Evolutionary conservation across 2,329 filamentous ascomycete species (phyloP).

Genomic region (Talaromyces sp.): DNA sequence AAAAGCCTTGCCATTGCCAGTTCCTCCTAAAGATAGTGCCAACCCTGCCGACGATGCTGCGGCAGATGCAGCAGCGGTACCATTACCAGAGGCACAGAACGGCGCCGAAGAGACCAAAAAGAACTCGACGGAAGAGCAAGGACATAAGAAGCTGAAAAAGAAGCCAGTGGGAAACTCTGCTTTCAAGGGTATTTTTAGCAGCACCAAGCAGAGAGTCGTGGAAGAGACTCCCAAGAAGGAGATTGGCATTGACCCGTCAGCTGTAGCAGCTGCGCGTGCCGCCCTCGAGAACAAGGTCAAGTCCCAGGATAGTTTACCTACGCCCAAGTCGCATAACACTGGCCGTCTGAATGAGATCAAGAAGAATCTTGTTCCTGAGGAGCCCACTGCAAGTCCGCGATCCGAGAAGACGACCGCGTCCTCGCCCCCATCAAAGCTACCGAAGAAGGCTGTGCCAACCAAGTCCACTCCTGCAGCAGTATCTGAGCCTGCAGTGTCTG

Average conservation of each 20-base stretch:
- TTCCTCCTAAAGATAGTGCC: constrained; percentile 22
- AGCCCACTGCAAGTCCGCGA: constrained; percentile 7
- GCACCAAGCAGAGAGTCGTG: constrained; percentile 35
- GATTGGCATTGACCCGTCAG: constrained; percentile 32
- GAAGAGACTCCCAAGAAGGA: constrained; percentile 33
- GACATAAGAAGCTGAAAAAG: constrained; percentile 43
- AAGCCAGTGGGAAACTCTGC: constrained; percentile 37
- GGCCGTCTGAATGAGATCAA: constrained; percentile 29
- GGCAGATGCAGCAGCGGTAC: constrained; percentile 20
- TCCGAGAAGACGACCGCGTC: constrained; percentile 3
- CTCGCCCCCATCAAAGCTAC: constrained; percentile 12
- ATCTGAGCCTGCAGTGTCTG: constrained; percentile 28
- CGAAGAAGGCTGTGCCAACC: constrained; percentile 13
- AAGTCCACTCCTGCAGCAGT: constrained; percentile 24
- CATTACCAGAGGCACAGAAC: constrained; percentile 21
- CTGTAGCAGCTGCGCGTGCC: constrained; percentile 43
- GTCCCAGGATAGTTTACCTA: constrained; percentile 26
- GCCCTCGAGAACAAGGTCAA: constrained; percentile 40
- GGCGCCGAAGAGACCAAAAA: constrained; percentile 24
- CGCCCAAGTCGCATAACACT: constrained; percentile 21
- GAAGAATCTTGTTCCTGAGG: constrained; percentile 28
- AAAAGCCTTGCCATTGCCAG: constrained; percentile 7
- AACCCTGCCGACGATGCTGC: constrained; percentile 19
- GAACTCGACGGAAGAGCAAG: constrained; percentile 28
- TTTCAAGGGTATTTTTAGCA: constrained; percentile 45